These are phyloP conservation scores for Ogataea wickerhamii DNA, from an alignment of 805 yeast genomes.

Conservation along the genomic window DNA sequence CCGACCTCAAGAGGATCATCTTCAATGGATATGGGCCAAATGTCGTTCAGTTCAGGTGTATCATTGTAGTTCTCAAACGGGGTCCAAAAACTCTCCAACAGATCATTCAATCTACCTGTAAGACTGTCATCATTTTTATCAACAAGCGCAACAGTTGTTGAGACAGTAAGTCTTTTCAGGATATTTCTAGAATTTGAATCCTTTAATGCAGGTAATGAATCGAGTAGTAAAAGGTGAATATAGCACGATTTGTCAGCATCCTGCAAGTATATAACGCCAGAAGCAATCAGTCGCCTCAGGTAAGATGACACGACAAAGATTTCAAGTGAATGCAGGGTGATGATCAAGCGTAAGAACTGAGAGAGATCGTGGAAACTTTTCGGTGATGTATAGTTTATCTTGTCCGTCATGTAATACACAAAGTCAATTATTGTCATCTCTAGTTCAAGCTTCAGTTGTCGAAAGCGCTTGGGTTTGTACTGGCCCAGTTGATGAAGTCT, in stretches of 20 bases:
- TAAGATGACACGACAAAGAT: constrained; percentile 62
- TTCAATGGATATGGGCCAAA: constrained; percentile 8
- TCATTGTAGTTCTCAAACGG: not conserved
- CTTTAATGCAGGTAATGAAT: constrained; percentile 53
- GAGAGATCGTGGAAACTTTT: constrained; percentile 19
- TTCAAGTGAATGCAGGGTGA: constrained; percentile 45
- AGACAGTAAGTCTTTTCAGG: constrained; percentile 25
- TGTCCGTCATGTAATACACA: constrained; percentile 29
- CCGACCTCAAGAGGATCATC: constrained; percentile 18
- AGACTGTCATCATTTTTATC: constrained; percentile 9
- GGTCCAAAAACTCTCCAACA: constrained; percentile 6
- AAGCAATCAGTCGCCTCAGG: constrained; percentile 74
- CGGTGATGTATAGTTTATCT: constrained; percentile 19
- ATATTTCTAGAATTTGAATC: constrained; percentile 36
- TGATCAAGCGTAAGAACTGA: constrained; percentile 44
- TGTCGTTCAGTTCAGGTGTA: constrained; percentile 11
- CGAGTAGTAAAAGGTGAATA: constrained; percentile 54
- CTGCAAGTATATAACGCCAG: constrained; percentile 70
- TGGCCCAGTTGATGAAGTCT: constrained; percentile 20
- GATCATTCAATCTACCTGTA: constrained; percentile 7
- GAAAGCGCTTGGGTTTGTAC: constrained; percentile 22
- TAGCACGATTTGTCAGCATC: constrained; percentile 47
- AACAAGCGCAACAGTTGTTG: constrained; percentile 21
- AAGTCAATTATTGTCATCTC: constrained; percentile 33
- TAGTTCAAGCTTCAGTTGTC: constrained; percentile 28